Base-by-base conservation (phyloP, 2,329 filamentous ascomycete species). In the Aureobasidium namibiae region DNA sequence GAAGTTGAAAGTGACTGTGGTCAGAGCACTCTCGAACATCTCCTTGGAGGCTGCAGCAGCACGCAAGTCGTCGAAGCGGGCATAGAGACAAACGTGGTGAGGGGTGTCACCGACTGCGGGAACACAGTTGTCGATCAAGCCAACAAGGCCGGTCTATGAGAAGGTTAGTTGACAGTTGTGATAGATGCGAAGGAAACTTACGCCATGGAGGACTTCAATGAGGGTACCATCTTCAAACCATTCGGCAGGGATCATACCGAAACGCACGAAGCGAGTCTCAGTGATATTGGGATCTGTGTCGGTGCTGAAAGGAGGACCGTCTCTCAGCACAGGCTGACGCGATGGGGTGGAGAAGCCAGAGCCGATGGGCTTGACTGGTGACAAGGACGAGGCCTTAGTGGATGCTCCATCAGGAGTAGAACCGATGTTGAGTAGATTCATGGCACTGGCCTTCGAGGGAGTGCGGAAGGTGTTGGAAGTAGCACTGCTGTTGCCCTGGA, bases 41-140 rank as follows among this genome's bases (percentile, higher is more conserved):
- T 61, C 31, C 24, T 61, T 39, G 8, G 66, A 62, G 9, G 34
- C 16, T 3, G 34, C 61, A n/a, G 74, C 69, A 23, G 73, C 67
- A 21, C 64, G 62, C n/a, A 76, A 61, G 56, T 72, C 67, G 57
- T 77, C 73, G 63, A 75, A 76, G 54, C 67, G 67, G 45, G 74
- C 46, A 60, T 59, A 64, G 21, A 66, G 26, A 4, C 41, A 61
- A 45, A 62, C 26, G 14, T 21, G 41, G 14, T 21, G 18, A 5
- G 16, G 10, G 7, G 16, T 8, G 1, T 60, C 57, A 10, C 34
- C 41, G 7, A 9, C 3, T 9, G 29, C 34, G 8, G 10, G 3
- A 4, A 50, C 46, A 31, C 23, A 29, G 9, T 16, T 26, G 21
- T 34, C 29, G 16, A 56, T 11, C 18, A 56, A 3, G 7, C 7